Conservation (phyloP, 768 basidiomycete species). For the Trametes meyenii region DNA sequence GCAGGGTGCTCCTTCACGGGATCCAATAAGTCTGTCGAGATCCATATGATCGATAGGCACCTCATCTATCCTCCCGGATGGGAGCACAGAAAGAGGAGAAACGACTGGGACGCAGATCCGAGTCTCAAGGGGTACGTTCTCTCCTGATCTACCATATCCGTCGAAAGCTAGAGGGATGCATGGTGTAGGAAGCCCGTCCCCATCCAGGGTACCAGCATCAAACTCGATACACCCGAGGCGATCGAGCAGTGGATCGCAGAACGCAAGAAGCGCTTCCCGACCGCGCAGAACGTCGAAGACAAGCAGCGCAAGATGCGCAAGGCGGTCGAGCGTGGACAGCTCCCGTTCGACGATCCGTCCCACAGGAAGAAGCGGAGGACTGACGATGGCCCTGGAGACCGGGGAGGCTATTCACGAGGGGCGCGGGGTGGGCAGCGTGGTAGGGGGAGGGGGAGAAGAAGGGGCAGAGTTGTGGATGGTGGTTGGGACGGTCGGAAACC, state of each 20-base stretch:
- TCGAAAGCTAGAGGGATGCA: neutral
- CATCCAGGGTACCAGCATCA: conserved; percentile 78
- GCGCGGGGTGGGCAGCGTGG: conserved; percentile 38
- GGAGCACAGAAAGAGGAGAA: conserved; percentile 54
- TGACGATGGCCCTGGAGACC: conserved; percentile 30
- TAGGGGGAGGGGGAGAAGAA: conserved; percentile 34
- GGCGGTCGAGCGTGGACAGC: conserved; percentile 79
- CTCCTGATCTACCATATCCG: conserved; percentile 3
- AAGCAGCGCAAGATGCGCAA: conserved; percentile 82
- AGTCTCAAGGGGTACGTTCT: conserved; percentile 69
- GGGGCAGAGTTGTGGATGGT: conserved; percentile 13
- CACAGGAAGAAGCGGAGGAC: conserved; percentile 47
- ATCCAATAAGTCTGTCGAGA: conserved; percentile 65
- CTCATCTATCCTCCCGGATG: conserved; percentile 79
- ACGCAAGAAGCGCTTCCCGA: conserved; percentile 86
- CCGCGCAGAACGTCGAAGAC: conserved; percentile 66
- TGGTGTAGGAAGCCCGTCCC: conserved; percentile 62
- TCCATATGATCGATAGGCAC: conserved; percentile 90
- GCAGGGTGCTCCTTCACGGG: conserved; percentile 70
- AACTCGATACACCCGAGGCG: conserved; percentile 80
- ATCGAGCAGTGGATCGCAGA: conserved; percentile 87
- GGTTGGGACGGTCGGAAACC: conserved; percentile 14
- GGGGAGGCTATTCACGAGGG: conserved; percentile 17
- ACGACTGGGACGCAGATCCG: conserved; percentile 83
- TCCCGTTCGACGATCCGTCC: conserved; percentile 52